These are phyloP conservation scores for Aspergillus japonicus DNA, from an alignment of 2,329 filamentous ascomycete species.

Conservation along the genomic window DNA sequence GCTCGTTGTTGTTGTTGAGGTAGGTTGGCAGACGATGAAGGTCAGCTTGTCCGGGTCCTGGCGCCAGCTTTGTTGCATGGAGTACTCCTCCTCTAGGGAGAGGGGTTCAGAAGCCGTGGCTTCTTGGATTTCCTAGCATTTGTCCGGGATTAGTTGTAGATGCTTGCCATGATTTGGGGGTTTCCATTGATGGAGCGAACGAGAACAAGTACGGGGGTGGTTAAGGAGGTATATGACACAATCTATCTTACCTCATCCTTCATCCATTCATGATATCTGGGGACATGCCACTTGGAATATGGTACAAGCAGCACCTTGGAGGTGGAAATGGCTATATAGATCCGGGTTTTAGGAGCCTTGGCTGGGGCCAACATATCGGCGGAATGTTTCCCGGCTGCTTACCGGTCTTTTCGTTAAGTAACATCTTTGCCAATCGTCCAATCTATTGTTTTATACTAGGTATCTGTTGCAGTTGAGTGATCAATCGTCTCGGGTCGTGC, in stretches of 20 bases:
- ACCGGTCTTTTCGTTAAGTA: slow-evolving; percentile 39
- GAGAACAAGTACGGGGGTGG: too few species aligned
- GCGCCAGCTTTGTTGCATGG: slow-evolving; percentile 88
- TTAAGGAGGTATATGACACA: neutral
- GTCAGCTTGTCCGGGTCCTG: slow-evolving; percentile 81
- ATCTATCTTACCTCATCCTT: slow-evolving; percentile 61
- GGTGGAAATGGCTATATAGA: slow-evolving; percentile 62
- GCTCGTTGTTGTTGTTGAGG: neutral
- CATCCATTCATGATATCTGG: slow-evolving; percentile 89
- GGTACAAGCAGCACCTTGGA: slow-evolving; percentile 72
- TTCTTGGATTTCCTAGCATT: slow-evolving; percentile 63
- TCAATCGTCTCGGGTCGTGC: too few species aligned
- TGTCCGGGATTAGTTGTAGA: slow-evolving; percentile 10
- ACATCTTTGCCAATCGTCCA: slow-evolving; percentile 22
- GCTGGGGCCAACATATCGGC: neutral
- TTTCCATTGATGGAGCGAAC: too few species aligned
- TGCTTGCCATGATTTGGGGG: neutral
- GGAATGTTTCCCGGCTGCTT: neutral
- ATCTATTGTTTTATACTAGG: neutral
- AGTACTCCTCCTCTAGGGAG: slow-evolving; percentile 76
- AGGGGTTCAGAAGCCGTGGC: slow-evolving; percentile 87
- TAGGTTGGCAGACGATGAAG: slow-evolving; percentile 75
- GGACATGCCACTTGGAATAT: slow-evolving; percentile 78
- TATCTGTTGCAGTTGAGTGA: neutral
- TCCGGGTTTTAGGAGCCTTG: neutral